Conservation (phyloP, 331 rosid species). For the Rosa hybrid region DNA sequence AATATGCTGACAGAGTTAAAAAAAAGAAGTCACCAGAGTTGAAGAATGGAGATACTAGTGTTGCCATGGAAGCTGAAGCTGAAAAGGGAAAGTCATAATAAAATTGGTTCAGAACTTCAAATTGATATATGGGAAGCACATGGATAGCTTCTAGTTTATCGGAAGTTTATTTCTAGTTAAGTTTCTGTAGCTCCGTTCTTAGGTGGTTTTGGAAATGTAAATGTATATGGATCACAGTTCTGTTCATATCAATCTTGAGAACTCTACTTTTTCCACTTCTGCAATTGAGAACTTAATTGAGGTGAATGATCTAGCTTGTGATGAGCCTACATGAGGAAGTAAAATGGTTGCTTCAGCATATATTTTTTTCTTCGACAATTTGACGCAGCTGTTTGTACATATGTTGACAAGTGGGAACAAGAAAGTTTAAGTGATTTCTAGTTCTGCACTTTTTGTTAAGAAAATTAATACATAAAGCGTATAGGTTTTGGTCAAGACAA, state of each 20-base stretch:
- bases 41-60: slow-evolving; percentile 46
- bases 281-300: background rate
- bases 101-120: background rate
- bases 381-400: too few relatives aligned
- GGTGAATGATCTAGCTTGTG: background rate
- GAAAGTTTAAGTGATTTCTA: too few relatives aligned
- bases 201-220: background rate
- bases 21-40: slow-evolving; percentile 44
- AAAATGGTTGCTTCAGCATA: too few relatives aligned
- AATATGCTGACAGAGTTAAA: slow-evolving; percentile 55
- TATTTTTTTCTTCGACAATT: too few relatives aligned
- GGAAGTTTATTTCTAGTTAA: background rate
- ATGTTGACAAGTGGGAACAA: too few relatives aligned
- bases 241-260: background rate
- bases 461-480: too few relatives aligned
- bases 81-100: slow-evolving; percentile 25
- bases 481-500: too few relatives aligned
- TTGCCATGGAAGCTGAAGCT: slow-evolving; percentile 37
- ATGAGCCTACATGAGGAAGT: background rate
- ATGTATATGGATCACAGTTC: background rate
- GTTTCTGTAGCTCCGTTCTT: background rate
- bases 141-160: background rate
- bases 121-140: background rate
- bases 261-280: background rate
- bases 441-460: too few relatives aligned